Evolutionary conservation across 2,329 filamentous ascomycete species (phyloP).

Genomic region (Colletotrichum australisinense): DNA sequence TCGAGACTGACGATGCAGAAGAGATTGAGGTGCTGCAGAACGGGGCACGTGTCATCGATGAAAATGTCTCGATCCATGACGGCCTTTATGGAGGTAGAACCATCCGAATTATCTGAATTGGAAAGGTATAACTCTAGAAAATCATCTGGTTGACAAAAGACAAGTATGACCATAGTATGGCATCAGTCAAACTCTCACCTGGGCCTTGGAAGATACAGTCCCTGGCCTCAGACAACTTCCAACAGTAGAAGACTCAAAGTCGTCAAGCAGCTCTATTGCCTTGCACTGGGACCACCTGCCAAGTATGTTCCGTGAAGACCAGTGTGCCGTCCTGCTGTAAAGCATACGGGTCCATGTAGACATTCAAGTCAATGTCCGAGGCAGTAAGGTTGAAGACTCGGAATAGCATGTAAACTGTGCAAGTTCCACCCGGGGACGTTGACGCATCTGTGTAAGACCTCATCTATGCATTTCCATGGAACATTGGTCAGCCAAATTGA

Average conservation of each 20-base stretch:
- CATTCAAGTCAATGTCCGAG: background rate
- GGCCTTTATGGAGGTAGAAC: background rate
- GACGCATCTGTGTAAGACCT: background rate
- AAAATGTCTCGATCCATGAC: background rate
- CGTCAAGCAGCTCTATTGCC: background rate
- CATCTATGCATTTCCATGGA: background rate
- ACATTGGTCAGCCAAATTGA: background rate
- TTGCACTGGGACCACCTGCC: background rate
- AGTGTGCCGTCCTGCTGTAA: background rate
- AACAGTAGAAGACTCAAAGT: background rate
- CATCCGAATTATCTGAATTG: background rate
- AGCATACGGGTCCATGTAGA: constrained; percentile 1
- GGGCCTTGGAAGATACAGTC: background rate
- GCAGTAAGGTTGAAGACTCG: background rate
- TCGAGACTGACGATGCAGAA: background rate
- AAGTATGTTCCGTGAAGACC: constrained; percentile 1
- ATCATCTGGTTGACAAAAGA: background rate
- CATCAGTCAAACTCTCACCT: background rate
- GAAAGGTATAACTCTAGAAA: background rate
- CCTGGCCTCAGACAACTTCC: background rate
- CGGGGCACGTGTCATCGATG: background rate
- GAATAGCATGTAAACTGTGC: constrained; percentile 1
- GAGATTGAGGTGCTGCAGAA: background rate
- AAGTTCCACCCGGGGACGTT: background rate
- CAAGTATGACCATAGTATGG: too few relatives aligned